Percentiles rank a stretch among this genome's conserved stretches.
phyloP scores from a whole-genome alignment of 73 alveolate genomes.

The Effrenium voratum region DNA sequence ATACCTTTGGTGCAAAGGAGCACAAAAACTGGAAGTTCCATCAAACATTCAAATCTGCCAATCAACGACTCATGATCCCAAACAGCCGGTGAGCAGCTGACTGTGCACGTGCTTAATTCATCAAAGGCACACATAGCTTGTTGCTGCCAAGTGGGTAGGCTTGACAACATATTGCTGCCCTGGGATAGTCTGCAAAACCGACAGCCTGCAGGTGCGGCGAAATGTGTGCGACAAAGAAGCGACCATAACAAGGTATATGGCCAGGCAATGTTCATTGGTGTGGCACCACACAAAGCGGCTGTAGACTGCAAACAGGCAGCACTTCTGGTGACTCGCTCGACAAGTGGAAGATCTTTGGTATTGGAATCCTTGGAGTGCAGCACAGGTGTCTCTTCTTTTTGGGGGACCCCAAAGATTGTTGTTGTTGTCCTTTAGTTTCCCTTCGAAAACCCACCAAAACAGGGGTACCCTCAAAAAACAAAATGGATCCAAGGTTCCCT shows the following conservation, averaged over 20 bases:
- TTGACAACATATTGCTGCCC: neutral
- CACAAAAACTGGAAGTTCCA: neutral
- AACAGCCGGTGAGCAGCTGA: neutral
- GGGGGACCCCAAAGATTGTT: no score
- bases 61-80: neutral
- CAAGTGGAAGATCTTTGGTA: conserved; percentile 13
- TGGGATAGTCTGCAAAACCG: neutral
- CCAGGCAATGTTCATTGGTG: neutral
- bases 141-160: conserved; percentile 33
- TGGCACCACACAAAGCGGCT: no score
- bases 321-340: conserved; percentile 22
- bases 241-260: neutral
- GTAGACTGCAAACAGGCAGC: neutral
- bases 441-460: neutral
- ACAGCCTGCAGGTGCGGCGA: neutral
- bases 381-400: no score
- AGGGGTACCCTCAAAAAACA: neutral
- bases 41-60: neutral
- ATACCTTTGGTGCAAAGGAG: neutral
- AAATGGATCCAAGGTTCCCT: neutral
- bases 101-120: neutral
- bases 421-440: no score
- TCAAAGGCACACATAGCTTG: conserved; percentile 15
- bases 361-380: neutral
- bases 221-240: neutral